phyloP scores from a whole-genome alignment of 164 flowering plant species.

The Berberis vulgaris region DNA sequence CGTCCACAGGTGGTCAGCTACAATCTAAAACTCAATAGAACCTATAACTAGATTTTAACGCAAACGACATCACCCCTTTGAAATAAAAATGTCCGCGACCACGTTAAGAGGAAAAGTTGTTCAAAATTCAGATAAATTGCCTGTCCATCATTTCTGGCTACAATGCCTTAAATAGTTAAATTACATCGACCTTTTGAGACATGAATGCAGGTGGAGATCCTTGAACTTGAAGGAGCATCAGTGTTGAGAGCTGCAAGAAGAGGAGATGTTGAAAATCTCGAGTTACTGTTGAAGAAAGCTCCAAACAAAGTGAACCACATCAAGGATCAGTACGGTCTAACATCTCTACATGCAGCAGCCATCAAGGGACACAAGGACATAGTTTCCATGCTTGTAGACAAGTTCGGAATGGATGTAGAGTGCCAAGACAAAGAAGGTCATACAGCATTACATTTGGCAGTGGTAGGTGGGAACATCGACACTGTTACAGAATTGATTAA shows the following conservation, averaged over 20 bases:
- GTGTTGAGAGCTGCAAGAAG: constrained; percentile 48
- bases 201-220: constrained; percentile 19
- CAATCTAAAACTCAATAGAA: too few species aligned
- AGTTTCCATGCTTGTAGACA: constrained; percentile 25
- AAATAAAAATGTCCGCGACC: too few species aligned
- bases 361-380: constrained; percentile 50
- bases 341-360: constrained; percentile 56
- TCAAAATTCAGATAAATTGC: too few species aligned
- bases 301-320: constrained; percentile 16
- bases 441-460: constrained; percentile 59
- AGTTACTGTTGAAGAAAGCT: constrained; percentile 27
- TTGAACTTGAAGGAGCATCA: constrained; percentile 33
- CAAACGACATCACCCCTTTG: too few species aligned
- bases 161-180: too few species aligned
- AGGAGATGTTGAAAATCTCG: constrained; percentile 33
- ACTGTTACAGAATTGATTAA: constrained; percentile 35
- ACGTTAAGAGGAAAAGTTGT: too few species aligned
- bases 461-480: constrained; percentile 44
- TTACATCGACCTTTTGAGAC: too few species aligned
- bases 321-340: constrained; percentile 48
- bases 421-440: constrained; percentile 52
- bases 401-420: constrained; percentile 36
- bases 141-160: too few species aligned
- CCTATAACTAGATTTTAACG: too few species aligned
- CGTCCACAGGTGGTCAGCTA: neutral